Evolutionary conservation across 73 alveolate genomes (phyloP), one percentile per base, ranked within the genome.

Genomic region (Urostyla sp.): DNA sequence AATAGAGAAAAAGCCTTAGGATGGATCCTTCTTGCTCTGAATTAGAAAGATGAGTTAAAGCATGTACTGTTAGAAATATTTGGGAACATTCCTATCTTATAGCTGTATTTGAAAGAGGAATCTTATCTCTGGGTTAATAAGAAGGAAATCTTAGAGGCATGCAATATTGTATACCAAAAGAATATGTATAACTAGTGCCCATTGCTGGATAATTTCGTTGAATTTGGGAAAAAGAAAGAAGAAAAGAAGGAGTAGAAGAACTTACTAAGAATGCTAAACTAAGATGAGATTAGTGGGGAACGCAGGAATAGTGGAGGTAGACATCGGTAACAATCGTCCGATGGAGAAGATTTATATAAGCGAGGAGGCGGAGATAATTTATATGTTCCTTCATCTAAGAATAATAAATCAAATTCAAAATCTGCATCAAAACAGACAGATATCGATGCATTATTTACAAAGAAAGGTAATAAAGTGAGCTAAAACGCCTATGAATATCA

Each of bases 1-100:
- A 35, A 59, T 32, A 23, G 77, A 28, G 77, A 59, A 32, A 59
- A 59, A 20, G 77, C 77, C 23, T 32, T 59, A 15, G 77, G 77
- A 10, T 59, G 77, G 77, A 59, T 59, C 13, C 77, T 59, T 8
- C 28, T 59, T 13, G 77, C 77, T 34, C 57, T 59, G 24, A 37
- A 31, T 32, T 34, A 59, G 20, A 59, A 59, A 31, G 77, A 35
- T 31, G 57, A 59, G 28, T 13, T 59, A 2, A 28, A 59, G 34
- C 3, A 31, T 4, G 77, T 59, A 6, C 57, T 34, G 57, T 8
- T 59, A 23, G 77, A 59, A 23, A 34, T 59, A n/a, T 59, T 59
- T 59, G 23, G 56, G 5, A 7, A 11, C 36, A 59, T 59, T 35
- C 77, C 77, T 18, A 59, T 59, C 4, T 31, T 59, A 15, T 32